Percentiles rank a stretch among this genome's conserved stretches.
Evolutionary conservation across 768 basidiomycete genomes (phyloP).

Genomic region (Leccinum truebloodii): DNA sequence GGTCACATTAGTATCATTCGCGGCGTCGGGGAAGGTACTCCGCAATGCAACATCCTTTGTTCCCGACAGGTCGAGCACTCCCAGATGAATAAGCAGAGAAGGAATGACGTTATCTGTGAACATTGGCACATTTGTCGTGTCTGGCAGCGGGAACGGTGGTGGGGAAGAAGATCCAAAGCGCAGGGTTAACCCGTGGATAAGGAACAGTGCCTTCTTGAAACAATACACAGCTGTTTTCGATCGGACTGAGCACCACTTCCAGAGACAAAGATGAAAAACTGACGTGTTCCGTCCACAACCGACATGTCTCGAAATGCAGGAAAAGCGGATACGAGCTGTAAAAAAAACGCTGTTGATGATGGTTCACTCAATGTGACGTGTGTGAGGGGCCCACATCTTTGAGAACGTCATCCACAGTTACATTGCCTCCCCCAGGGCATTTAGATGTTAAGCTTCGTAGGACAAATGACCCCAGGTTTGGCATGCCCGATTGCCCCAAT

Average conservation of each 20-base stretch:
- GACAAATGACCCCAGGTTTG: constrained; percentile 74
- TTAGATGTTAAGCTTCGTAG: constrained; percentile 59
- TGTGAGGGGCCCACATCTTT: constrained; percentile 51
- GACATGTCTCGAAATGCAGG: constrained; percentile 85
- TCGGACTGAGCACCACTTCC: constrained; percentile 1
- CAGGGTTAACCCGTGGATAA: constrained; percentile 65
- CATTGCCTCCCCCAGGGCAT: constrained; percentile 30
- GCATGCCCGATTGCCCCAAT: constrained; percentile 59
- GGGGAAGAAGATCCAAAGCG: constrained; percentile 62
- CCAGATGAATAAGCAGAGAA: constrained; percentile 77
- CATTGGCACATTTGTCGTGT: constrained; percentile 57
- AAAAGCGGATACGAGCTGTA: constrained; percentile 72
- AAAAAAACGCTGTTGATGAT: constrained; percentile 6
- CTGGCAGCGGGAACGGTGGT: constrained; percentile 62
- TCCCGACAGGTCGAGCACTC: constrained; percentile 66
- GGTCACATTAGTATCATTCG: constrained; percentile 39
- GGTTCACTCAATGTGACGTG: constrained; percentile 1
- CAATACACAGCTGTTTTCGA: constrained; percentile 67
- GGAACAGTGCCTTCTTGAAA: constrained; percentile 88
- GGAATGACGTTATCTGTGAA: constrained; percentile 85
- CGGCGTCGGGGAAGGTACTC: constrained; percentile 50
- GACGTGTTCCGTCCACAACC: constrained; percentile 62
- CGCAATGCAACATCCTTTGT: constrained; percentile 42
- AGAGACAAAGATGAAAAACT: constrained; percentile 18
- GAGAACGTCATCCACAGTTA: constrained; percentile 57